Evolutionary conservation across 306 rosid genomes (phyloP), one percentile per base, ranked within the genome.

Genomic region (Pyrus bretschneideri): DNA sequence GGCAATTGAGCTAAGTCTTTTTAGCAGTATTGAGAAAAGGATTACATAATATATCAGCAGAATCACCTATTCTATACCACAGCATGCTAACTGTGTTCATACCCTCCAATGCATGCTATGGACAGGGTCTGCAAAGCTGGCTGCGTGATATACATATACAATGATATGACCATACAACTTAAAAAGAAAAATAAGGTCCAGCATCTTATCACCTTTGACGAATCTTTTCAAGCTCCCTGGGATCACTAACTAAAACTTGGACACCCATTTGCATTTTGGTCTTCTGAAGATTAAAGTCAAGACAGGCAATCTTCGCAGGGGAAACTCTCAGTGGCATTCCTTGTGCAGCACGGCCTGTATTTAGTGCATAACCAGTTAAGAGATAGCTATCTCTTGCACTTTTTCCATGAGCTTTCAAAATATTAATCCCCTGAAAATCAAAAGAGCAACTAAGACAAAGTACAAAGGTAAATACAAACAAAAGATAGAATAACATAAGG

Each of bases 191-290:
- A 8, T 42, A 42, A 40, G 45, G 45, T 42, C 12, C 45, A 42
- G 0, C 45, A 42, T 42, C 45, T 42, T 42, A 52, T 74, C 79
- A 96, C 99, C 99, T 88, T 85, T 89, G 93, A 79, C 99, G 98
- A 83, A 96, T 92, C 89, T 87, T 92, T 81, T 92, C 99, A 71
- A 92, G 98, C 80, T 96, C 99, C 85, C 96, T 89, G 12, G 98
- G 99, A 80, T 96, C 98, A 70, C 73, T 68, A 63, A 96, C 98
- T 67, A 96, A 81, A 64, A 96, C 97, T 88, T 96, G 99, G 68
- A 96, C 90, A 46, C 99, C 99, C 90, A 92, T 82, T 84, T 96
- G 99, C 99, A 96, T 92, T 87, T 96, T 96, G 81, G 99, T 96
- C 86, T 92, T 96, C 82, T 96, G 99, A 83, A 96, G 98, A 89